Evolutionary conservation across 2,329 filamentous ascomycete species (phyloP).

Genomic region (Conoideocrella luteorostrata): DNA sequence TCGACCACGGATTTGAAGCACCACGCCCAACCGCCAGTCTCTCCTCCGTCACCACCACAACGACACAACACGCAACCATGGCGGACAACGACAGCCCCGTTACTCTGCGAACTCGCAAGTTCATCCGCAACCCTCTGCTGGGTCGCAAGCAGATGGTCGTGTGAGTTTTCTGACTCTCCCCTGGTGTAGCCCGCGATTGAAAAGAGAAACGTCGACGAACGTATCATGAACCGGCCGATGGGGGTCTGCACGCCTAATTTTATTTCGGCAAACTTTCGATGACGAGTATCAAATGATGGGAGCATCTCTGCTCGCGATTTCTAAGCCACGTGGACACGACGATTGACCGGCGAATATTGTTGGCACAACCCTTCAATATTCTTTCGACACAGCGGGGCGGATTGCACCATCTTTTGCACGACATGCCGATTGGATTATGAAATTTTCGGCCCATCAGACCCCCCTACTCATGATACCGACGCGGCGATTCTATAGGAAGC

Average conservation of each 20-base stretch:
- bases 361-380: neutral
- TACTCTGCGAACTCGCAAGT: constrained; percentile 97
- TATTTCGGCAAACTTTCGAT: neutral
- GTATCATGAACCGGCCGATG: neutral
- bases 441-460: too few relatives aligned
- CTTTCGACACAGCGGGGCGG: neutral
- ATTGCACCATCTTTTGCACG: neutral
- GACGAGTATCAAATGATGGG: too few relatives aligned
- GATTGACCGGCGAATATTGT: too few relatives aligned
- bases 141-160: constrained; percentile 99
- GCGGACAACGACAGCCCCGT: constrained; percentile 73
- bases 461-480: constrained; percentile 8
- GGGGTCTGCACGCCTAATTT: neutral
- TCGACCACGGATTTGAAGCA: constrained; percentile 22
- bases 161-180: constrained; percentile 54
- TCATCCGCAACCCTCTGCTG: constrained; percentile 99
- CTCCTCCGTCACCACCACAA: constrained; percentile 25
- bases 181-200: neutral
- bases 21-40: constrained; percentile 21
- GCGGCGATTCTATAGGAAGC: too few relatives aligned
- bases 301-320: neutral
- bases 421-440: neutral
- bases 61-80: constrained; percentile 62
- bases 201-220: constrained; percentile 5
- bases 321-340: neutral